Evolutionary conservation across 345 rosid genomes (phyloP).

Genomic region (Alliaria petiolata): DNA sequence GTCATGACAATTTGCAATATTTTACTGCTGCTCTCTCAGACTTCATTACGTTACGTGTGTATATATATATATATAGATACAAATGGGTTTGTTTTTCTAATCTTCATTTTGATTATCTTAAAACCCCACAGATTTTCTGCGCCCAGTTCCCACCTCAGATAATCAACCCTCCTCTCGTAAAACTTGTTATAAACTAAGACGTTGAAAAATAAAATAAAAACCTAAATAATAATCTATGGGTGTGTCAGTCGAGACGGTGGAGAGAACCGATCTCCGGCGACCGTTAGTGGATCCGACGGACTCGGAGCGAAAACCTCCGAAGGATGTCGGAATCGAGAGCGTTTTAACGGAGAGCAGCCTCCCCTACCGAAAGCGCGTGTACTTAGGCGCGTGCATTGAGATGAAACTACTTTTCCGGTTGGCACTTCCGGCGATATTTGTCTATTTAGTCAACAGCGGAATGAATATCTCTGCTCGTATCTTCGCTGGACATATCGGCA

Average conservation of each 20-base stretch:
- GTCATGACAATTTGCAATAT: no score
- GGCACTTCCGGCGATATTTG: slow-evolving; percentile 50
- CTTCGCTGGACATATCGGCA: slow-evolving; percentile 51
- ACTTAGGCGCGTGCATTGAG: slow-evolving; percentile 42
- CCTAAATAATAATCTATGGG: not conserved
- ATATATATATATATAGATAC: no score
- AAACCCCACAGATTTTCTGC: not conserved
- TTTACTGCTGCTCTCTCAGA: no score
- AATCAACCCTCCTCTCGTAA: not conserved
- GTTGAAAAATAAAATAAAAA: not conserved
- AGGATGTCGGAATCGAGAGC: slow-evolving; percentile 41
- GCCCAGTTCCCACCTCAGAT: not conserved
- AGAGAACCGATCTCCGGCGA: not conserved
- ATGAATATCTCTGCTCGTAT: slow-evolving; percentile 48
- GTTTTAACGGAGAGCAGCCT: slow-evolving; percentile 32
- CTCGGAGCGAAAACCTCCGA: slow-evolving; percentile 28
- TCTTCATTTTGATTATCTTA: not conserved
- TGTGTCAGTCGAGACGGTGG: not conserved
- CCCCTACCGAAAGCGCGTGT: slow-evolving; percentile 29
- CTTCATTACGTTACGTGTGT: no score
- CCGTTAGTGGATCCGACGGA: slow-evolving; percentile 12
- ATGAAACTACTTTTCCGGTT: slow-evolving; percentile 38
- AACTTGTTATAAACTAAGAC: not conserved
- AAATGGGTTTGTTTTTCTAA: not conserved
- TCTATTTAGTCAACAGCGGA: slow-evolving; percentile 40